Evolutionary conservation across 108 stramenopile genomes (phyloP), one percentile per base, ranked within the genome.

Genomic region (Bacterosira constricta): DNA sequence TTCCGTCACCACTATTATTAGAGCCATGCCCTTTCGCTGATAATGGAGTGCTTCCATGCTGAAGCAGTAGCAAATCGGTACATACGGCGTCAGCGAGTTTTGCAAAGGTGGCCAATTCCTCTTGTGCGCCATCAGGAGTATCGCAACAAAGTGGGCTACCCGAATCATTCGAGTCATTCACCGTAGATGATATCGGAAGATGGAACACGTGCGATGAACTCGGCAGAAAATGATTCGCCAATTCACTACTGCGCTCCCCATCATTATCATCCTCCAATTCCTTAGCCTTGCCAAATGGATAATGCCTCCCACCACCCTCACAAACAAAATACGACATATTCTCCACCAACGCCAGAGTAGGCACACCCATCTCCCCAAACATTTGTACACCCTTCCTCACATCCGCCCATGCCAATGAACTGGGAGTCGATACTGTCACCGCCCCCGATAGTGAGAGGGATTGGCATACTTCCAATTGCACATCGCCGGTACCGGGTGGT

Each of bases 401-500:
- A 78, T 99, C 99, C 4, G 90, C 89, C 63, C 87, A 85, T 13
- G 96, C 93, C 17, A 99, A 89, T 23, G 85, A 79, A 25, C 97
- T 96, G 29, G 99, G 99, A 4, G 99, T 99, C 9, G 99, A 99
- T 15, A 99, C 98, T 5, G 97, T 88, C 32, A 99, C 98, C n/a
- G 98, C 97, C 23, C 96, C 98, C 29, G 90, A 93, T 21, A 99
- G 61, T 49, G 90, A 69, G n/a, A 98, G 54, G 12, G 96, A 88
- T 85, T 99, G 98, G 29, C 95, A 96, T 12, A 99, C 87, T 46
- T 95, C 96, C 42, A 99, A 81, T 70, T 98, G 97, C 1, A 99
- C 96, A 79, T 99, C 99, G 0, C 99, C 99, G 4, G 98, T 99
- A 3, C 99, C 99, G 5, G 96, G 99, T 6, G 99, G 99, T 79